Evolutionary conservation across 345 rosid genomes (phyloP).

Genomic region (Moricandia moricandioides): DNA sequence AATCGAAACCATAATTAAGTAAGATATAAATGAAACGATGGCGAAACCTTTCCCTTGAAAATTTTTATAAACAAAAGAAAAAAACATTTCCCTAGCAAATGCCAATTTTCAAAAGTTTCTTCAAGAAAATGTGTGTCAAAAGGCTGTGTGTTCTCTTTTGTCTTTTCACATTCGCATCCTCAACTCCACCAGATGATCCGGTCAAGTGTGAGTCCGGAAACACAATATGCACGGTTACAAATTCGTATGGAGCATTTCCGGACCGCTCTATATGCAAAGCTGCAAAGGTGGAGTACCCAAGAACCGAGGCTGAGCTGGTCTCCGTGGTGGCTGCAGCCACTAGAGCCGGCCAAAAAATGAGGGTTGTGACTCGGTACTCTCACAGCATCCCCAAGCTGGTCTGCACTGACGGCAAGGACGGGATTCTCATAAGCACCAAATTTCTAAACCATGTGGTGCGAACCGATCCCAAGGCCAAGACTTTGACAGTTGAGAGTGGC

Average conservation of each 20-base stretch:
- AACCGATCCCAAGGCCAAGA: constrained; percentile 38
- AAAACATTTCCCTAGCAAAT: neutral
- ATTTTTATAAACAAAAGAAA: neutral
- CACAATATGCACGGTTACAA: constrained; percentile 62
- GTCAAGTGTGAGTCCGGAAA: constrained; percentile 47
- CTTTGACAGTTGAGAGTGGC: constrained; percentile 65
- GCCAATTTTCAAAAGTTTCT: neutral
- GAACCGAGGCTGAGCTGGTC: constrained; percentile 54
- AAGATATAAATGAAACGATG: neutral
- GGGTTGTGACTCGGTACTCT: constrained; percentile 58
- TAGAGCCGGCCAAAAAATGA: constrained; percentile 51
- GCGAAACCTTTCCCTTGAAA: neutral
- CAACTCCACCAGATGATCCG: constrained; percentile 63
- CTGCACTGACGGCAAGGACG: constrained; percentile 61
- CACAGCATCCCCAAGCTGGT: constrained; percentile 75
- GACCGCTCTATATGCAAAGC: constrained; percentile 62
- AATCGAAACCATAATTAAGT: neutral
- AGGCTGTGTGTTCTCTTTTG: constrained; percentile 20
- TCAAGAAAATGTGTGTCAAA: constrained; percentile 9
- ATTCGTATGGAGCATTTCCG: constrained; percentile 70
- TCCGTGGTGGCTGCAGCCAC: constrained; percentile 59
- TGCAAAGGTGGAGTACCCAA: constrained; percentile 55
- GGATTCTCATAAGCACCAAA: constrained; percentile 72
- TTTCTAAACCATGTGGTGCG: constrained; percentile 40
- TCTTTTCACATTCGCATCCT: neutral